These are phyloP conservation scores for Prunus kanzakura DNA, from an alignment of 306 rosid genomes.

Conservation along the genomic window DNA sequence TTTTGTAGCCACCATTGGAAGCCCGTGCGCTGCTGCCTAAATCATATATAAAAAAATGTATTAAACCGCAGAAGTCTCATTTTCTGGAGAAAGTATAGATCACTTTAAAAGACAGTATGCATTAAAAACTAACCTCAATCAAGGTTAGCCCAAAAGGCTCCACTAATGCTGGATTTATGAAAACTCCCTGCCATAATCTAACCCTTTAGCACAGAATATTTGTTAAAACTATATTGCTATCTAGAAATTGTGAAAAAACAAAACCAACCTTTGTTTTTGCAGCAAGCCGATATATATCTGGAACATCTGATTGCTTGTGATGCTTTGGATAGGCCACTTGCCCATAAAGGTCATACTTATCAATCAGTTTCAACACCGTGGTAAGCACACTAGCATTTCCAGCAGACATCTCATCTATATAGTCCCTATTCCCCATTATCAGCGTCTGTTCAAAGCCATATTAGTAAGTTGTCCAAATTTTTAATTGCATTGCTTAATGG, in stretches of 20 bases:
- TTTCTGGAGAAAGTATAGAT: conserved; percentile 14
- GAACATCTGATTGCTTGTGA: conserved; percentile 88
- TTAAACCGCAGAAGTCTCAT: background rate
- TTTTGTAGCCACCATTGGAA: conserved; percentile 90
- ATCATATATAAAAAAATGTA: conserved; percentile 10
- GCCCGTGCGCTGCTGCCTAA: conserved; percentile 95
- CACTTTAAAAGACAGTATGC: conserved; percentile 7
- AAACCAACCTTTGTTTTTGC: conserved; percentile 73
- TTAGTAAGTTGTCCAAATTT: conserved; percentile 21
- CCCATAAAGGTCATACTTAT: conserved; percentile 84
- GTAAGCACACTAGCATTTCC: conserved; percentile 78
- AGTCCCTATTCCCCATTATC: conserved; percentile 88
- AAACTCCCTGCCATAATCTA: conserved; percentile 68
- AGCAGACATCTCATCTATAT: conserved; percentile 74
- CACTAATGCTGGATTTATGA: conserved; percentile 90
- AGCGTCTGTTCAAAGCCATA: conserved; percentile 49
- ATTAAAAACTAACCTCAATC: conserved; percentile 64
- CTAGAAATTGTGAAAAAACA: conserved; percentile 9
- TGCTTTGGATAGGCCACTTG: conserved; percentile 93
- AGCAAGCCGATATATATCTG: conserved; percentile 83
- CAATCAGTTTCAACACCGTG: conserved; percentile 75
- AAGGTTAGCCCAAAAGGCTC: conserved; percentile 93
- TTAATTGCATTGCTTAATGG: background rate
- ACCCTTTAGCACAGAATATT: conserved; percentile 19
- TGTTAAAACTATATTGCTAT: background rate